Conservation (phyloP, 345 rosid genomes). For the thale cress (Arabidopsis thaliana) region TAIR10.1 NC_003074.8:976001-976500, state of each 20-base stretch:
- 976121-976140: conserved; percentile 37
- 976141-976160: conserved; percentile 35
- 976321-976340: conserved; percentile 41
- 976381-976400: conserved; percentile 24
- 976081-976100: conserved; percentile 19
- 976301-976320: conserved; percentile 4
- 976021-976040: conserved; percentile 32
- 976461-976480: neutral
- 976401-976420: conserved; percentile 36
- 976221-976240: conserved; percentile 34
- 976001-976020: conserved; percentile 28
- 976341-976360: conserved; percentile 25
- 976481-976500: neutral
- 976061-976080: neutral
- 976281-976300: conserved; percentile 4
- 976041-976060: conserved; percentile 39
- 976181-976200: conserved; percentile 25
- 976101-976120: conserved; percentile 31
- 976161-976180: conserved; percentile 40
- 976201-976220: conserved; percentile 45
- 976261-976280: conserved; percentile 47
- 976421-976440: neutral
- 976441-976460: neutral
- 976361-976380: neutral
- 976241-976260: conserved; percentile 26